These are phyloP conservation scores for Neoarthrinium moseri DNA, from an alignment of 2,329 filamentous ascomycete species.

Conservation along the genomic window DNA sequence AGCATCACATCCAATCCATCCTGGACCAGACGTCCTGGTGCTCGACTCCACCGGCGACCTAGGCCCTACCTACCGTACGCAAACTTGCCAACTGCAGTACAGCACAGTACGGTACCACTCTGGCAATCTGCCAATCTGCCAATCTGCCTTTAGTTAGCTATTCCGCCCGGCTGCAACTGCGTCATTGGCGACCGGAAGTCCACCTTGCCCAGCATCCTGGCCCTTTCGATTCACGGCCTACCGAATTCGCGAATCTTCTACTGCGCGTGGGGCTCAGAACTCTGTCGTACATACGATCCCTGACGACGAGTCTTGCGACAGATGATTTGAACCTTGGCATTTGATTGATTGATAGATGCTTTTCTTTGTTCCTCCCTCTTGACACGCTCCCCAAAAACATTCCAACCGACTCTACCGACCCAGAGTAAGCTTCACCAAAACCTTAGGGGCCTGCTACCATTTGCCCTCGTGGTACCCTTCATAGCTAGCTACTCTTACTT, in stretches of 20 bases:
- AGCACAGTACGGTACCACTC: too few species aligned
- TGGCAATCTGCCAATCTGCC: constrained; percentile 3
- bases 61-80: too few species aligned
- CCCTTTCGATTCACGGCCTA: background rate
- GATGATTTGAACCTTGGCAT: background rate
- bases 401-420: background rate
- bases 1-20: too few species aligned
- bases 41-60: too few species aligned
- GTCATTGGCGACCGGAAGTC: constrained; percentile 2
- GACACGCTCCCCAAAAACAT: background rate
- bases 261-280: constrained; percentile 6
- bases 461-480: too few species aligned
- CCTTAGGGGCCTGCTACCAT: too few species aligned
- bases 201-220: background rate
- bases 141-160: background rate
- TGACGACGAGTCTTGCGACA: background rate
- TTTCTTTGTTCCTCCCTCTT: background rate
- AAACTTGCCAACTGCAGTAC: too few species aligned
- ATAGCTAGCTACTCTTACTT: too few species aligned
- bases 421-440: background rate
- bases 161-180: constrained; percentile 4
- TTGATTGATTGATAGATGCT: background rate
- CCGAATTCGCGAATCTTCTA: constrained; percentile 14
- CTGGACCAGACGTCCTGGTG: too few species aligned
- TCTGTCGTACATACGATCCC: too few species aligned